Conservation (phyloP, 305 asterid genomes). For the Plantago coronopus region DNA sequence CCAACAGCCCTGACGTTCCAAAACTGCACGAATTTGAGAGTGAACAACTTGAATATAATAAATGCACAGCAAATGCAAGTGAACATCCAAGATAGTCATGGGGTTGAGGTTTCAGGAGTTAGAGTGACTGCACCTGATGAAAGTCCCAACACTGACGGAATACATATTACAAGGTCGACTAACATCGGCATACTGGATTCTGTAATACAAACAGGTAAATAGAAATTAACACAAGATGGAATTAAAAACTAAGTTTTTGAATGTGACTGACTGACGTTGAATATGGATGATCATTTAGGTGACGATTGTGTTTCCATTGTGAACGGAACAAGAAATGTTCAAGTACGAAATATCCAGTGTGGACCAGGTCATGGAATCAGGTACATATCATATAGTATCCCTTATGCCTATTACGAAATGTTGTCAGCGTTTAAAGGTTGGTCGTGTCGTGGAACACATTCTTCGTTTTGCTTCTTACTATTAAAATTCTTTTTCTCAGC, state of each 20-base stretch:
- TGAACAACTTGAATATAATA: conserved; percentile 37
- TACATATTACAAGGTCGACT: conserved; percentile 62
- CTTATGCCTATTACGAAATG: too few relatives aligned
- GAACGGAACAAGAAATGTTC: conserved; percentile 57
- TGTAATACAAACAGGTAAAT: conserved; percentile 58
- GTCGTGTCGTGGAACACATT: too few relatives aligned
- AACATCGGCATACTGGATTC: conserved; percentile 48
- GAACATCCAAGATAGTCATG: conserved; percentile 42
- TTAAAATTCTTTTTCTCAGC: conserved; percentile 30
- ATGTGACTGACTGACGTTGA: too few relatives aligned
- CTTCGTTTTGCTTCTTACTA: neutral
- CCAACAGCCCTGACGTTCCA: conserved; percentile 76
- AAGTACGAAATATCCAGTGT: conserved; percentile 52
- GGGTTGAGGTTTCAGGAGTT: conserved; percentile 53
- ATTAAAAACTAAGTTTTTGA: too few relatives aligned
- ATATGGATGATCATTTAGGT: too few relatives aligned
- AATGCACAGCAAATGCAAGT: conserved; percentile 90
- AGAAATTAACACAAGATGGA: too few relatives aligned
- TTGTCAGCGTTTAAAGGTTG: too few relatives aligned
- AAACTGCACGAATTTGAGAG: conserved; percentile 52
- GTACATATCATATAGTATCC: too few relatives aligned
- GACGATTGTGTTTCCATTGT: conserved; percentile 92
- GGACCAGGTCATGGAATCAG: conserved; percentile 99
- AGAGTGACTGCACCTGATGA: conserved; percentile 49
- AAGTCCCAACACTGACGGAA: conserved; percentile 95